Percentiles rank a stretch among this genome's conserved stretches.
These are phyloP conservation scores for Auricularia heimuer DNA, from an alignment of 768 basidiomycete genomes.

Conservation along the genomic window DNA sequence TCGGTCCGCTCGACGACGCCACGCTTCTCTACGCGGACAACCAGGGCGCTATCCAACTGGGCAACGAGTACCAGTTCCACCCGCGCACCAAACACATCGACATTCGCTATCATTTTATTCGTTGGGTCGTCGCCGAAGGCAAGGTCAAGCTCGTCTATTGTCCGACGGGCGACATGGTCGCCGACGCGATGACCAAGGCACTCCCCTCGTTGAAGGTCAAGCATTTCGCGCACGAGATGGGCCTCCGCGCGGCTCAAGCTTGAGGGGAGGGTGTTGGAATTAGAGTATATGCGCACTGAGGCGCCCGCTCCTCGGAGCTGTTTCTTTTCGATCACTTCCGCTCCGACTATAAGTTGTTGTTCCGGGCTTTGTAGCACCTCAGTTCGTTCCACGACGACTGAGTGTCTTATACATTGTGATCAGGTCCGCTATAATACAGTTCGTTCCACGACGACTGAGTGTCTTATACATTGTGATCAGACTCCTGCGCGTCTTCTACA, in stretches of 20 bases:
- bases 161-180: slow-evolving; percentile 23
- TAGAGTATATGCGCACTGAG: too few relatives aligned
- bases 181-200: slow-evolving; percentile 34
- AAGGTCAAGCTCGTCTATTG: slow-evolving; percentile 20
- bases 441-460: too few relatives aligned
- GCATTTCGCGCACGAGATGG: slow-evolving; percentile 1
- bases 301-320: too few relatives aligned
- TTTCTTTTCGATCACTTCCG: too few relatives aligned
- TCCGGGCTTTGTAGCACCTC: too few relatives aligned
- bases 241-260: background rate
- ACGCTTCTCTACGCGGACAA: slow-evolving; percentile 14
- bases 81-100: background rate
- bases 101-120: slow-evolving; percentile 15
- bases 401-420: too few relatives aligned
- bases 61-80: slow-evolving; percentile 10
- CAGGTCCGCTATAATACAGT: too few relatives aligned
- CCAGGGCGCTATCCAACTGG: slow-evolving; percentile 13
- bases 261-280: slow-evolving; percentile 6
- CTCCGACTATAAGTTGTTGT: too few relatives aligned
- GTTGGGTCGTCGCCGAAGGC: slow-evolving; percentile 9
- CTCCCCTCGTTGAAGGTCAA: slow-evolving; percentile 11
- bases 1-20: background rate
- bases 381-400: too few relatives aligned
- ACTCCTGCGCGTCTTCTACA: too few relatives aligned
- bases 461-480: too few relatives aligned